A percentile compares a stretch with the other conserved stretches of the same genome.
phyloP scores from a whole-genome alignment of 768 basidiomycete genomes.

The Collybia sp. region DNA sequence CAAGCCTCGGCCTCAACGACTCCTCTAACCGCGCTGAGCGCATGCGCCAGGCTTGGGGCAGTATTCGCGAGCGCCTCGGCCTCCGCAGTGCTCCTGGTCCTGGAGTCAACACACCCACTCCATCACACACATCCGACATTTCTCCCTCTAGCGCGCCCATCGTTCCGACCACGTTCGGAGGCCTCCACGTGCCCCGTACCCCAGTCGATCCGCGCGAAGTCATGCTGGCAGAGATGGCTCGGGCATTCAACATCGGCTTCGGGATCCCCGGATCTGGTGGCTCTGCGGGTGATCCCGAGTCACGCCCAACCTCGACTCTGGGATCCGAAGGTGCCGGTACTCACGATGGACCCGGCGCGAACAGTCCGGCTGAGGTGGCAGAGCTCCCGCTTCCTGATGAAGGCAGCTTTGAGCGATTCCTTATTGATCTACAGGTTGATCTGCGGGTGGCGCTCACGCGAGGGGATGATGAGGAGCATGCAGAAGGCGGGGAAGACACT shows the following conservation, averaged over 20 bases:
- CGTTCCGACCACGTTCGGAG: background rate
- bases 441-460: constrained; percentile 54
- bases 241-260: constrained; percentile 73
- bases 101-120: no score
- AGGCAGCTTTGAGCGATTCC: constrained; percentile 77
- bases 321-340: background rate
- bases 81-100: constrained; percentile 37
- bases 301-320: no score
- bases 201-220: constrained; percentile 55
- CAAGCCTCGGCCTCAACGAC: constrained; percentile 6
- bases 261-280: constrained; percentile 32
- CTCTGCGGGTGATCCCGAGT: constrained; percentile 4
- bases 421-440: constrained; percentile 74
- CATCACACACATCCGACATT: constrained; percentile 9
- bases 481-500: background rate
- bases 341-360: background rate
- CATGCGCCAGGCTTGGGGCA: constrained; percentile 65
- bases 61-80: constrained; percentile 64
- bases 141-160: constrained; percentile 3
- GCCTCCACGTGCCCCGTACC: constrained; percentile 2
- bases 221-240: constrained; percentile 78
- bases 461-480: background rate
- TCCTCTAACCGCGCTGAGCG: constrained; percentile 31
- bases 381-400: constrained; percentile 32
- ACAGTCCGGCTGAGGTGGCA: constrained; percentile 4